phyloP scores from a whole-genome alignment of 1,284 basidiomycete species.

The Heterobasidion irregulare region DNA sequence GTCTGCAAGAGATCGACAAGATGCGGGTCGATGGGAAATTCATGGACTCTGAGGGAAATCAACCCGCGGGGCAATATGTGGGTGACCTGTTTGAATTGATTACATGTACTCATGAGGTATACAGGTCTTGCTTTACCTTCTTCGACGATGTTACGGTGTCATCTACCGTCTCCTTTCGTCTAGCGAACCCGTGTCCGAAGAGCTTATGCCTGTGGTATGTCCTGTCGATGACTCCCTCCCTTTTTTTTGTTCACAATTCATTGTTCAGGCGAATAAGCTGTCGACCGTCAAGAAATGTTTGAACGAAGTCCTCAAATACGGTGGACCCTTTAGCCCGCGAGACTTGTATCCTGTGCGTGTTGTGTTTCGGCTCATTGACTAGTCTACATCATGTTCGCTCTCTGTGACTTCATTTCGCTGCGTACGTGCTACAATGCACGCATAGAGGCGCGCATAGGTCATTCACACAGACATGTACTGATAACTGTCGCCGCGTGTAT shows the following conservation, averaged over 20 bases:
- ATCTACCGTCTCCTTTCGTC: constrained; percentile 93
- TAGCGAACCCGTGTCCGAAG: constrained; percentile 98
- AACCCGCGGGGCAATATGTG: constrained; percentile 88
- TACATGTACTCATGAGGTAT: neutral
- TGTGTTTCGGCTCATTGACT: neutral
- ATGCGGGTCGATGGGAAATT: constrained; percentile 98
- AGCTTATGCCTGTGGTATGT: constrained; percentile 91
- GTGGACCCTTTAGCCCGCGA: constrained; percentile 90
- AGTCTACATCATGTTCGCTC: neutral
- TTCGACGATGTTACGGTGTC: constrained; percentile 93
- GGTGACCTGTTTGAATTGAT: constrained; percentile 18
- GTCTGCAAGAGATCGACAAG: constrained; percentile 93
- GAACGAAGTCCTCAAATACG: constrained; percentile 96
- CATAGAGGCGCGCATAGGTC: neutral
- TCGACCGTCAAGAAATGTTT: constrained; percentile 94
- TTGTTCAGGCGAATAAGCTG: constrained; percentile 77
- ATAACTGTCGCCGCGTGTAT: neutral
- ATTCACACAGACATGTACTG: too few relatives aligned
- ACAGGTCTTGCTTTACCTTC: constrained; percentile 86
- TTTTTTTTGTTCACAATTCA: constrained; percentile 1
- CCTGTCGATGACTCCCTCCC: constrained; percentile 3
- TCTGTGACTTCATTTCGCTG: neutral
- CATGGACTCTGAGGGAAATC: constrained; percentile 88
- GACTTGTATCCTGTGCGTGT: constrained; percentile 83
- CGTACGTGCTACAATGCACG: neutral